phyloP scores from a whole-genome alignment of 2,329 filamentous ascomycete genomes.

The Colletotrichum viniferum region DNA sequence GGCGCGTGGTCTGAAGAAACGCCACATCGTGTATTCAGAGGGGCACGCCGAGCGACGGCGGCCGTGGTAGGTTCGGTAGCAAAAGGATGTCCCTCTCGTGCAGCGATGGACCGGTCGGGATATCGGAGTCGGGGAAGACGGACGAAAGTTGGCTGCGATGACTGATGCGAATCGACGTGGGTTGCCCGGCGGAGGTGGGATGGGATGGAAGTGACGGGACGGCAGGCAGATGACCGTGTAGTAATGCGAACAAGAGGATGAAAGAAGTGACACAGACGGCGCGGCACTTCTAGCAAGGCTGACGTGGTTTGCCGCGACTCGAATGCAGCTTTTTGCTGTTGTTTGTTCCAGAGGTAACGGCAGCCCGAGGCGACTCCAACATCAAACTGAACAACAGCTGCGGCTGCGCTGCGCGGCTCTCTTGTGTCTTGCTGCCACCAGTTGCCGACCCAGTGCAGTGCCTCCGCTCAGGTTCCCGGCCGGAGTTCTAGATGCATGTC shows the following conservation, averaged over 20 bases:
- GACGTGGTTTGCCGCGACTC: not conserved
- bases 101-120: not conserved
- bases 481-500: constrained; percentile 1
- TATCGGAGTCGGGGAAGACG: not conserved
- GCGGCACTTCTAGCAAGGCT: not conserved
- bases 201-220: not conserved
- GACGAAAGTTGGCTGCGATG: not conserved
- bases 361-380: not conserved
- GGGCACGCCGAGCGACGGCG: constrained; percentile 11
- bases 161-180: not conserved
- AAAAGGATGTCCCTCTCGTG: not conserved
- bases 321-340: not conserved
- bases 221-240: not conserved
- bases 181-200: not conserved
- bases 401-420: not conserved
- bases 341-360: not conserved
- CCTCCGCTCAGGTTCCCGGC: not conserved
- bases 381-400: not conserved
- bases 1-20: constrained; percentile 15
- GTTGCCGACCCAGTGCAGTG: not conserved
- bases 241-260: not conserved
- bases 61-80: not conserved
- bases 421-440: not conserved
- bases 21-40: constrained; percentile 4
- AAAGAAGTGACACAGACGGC: not conserved